These are phyloP conservation scores for Macrophomina phaseolina DNA, from an alignment of 2,329 filamentous ascomycete species.

Conservation along the genomic window DNA sequence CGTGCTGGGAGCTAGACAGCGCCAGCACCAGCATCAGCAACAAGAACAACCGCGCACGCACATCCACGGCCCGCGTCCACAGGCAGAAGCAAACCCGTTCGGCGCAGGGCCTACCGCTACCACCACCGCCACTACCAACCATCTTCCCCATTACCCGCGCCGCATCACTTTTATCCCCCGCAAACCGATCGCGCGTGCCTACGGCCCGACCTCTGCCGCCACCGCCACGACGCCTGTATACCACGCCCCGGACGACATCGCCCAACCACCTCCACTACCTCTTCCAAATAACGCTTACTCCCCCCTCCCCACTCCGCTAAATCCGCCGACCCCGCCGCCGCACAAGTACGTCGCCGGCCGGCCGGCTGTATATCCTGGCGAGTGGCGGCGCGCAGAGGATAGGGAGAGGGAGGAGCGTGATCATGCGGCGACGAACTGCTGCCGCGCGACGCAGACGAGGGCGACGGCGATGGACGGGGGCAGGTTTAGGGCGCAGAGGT, in stretches of 20 bases:
- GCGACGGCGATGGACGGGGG: neutral
- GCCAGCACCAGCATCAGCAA: neutral
- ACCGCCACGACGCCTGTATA: neutral
- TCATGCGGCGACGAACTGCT: no score
- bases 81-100: neutral
- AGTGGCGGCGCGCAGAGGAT: neutral
- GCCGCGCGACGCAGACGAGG: constrained; percentile 14
- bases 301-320: neutral
- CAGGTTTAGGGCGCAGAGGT: no score
- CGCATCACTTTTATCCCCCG: constrained; percentile 1
- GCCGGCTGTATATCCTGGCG: neutral
- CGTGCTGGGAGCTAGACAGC: neutral
- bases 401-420: neutral
- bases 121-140: neutral
- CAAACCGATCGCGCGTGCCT: neutral
- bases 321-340: neutral
- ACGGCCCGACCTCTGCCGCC: no score
- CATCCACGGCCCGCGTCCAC: neutral
- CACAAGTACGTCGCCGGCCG: neutral
- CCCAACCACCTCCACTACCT: neutral
- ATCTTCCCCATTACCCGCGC: neutral
- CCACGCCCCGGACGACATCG: neutral
- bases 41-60: neutral
- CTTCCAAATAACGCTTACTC: neutral
- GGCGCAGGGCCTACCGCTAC: neutral